Evolutionary conservation across 306 rosid species (phyloP).

Genomic region (Amphicarpaea edgeworthii): DNA sequence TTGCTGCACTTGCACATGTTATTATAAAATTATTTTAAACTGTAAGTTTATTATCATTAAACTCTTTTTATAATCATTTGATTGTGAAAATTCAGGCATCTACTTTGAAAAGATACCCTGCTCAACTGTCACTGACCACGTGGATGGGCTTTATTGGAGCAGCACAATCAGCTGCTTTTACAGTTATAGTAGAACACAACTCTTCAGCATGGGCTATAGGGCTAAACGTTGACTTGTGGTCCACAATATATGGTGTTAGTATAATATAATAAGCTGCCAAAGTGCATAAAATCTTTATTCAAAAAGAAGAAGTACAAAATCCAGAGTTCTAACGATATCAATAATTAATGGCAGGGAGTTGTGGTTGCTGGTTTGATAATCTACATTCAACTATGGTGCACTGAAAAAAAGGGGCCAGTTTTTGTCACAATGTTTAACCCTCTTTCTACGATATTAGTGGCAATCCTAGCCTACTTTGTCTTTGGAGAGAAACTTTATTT

Average conservation of each 20-base stretch:
- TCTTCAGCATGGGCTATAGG: conserved; percentile 75
- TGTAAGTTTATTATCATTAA: no score
- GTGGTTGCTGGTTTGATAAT: conserved; percentile 58
- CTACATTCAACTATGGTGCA: conserved; percentile 82
- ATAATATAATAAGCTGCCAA: not conserved
- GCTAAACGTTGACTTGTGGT: conserved; percentile 73
- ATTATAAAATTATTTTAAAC: no score
- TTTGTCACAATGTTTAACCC: conserved; percentile 85
- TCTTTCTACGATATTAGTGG: conserved; percentile 66
- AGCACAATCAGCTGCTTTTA: conserved; percentile 77
- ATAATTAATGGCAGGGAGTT: conserved; percentile 66
- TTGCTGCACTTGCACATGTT: not conserved
- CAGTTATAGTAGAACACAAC: conserved; percentile 53
- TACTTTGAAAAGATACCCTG: conserved; percentile 83
- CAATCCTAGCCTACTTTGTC: conserved; percentile 76
- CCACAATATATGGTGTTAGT: conserved; percentile 73
- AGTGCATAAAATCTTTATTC: not conserved
- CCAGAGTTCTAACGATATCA: not conserved
- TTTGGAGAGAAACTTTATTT: conserved; percentile 77
- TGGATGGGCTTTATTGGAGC: conserved; percentile 86
- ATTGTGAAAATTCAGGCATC: conserved; percentile 61
- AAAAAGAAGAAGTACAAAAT: not conserved
- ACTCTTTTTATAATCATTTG: not conserved
- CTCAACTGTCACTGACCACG: conserved; percentile 74
- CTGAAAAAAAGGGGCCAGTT: conserved; percentile 80